These are phyloP conservation scores for Teunomyces tritomae DNA, from an alignment of 805 yeast genomes.

Conservation along the genomic window DNA sequence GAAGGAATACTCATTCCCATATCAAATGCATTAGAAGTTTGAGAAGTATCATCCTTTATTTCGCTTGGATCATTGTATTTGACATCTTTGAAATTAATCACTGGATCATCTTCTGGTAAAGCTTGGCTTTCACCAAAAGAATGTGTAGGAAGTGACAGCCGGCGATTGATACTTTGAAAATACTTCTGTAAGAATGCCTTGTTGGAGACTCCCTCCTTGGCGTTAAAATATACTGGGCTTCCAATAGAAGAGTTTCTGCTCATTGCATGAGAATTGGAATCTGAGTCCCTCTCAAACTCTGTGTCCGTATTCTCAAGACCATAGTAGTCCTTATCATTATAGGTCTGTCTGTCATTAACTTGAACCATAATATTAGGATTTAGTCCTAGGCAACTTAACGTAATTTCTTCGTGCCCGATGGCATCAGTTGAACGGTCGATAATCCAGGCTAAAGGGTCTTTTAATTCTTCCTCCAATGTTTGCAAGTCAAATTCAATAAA, in stretches of 20 bases:
- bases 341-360: constrained; percentile 10
- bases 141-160: constrained; percentile 30
- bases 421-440: constrained; percentile 8
- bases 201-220: constrained; percentile 7
- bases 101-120: not conserved
- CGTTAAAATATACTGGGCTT: constrained; percentile 18
- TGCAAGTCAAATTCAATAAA: constrained; percentile 28
- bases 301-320: not conserved
- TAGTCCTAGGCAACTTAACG: constrained; percentile 16
- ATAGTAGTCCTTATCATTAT: not conserved
- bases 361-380: constrained; percentile 16
- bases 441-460: constrained; percentile 22
- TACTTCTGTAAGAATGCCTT: constrained; percentile 5
- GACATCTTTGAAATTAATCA: constrained; percentile 24
- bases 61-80: constrained; percentile 13
- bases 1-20: not conserved
- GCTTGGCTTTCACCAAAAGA: constrained; percentile 14
- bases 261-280: not conserved
- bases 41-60: not conserved
- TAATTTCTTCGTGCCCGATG: constrained; percentile 18
- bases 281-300: not conserved
- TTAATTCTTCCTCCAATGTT: constrained; percentile 20
- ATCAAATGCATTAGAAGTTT: not conserved
- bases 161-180: constrained; percentile 17
- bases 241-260: constrained; percentile 20